Evolutionary conservation across 2,329 filamentous ascomycete species (phyloP).

Genomic region (Diaporthe citri): DNA sequence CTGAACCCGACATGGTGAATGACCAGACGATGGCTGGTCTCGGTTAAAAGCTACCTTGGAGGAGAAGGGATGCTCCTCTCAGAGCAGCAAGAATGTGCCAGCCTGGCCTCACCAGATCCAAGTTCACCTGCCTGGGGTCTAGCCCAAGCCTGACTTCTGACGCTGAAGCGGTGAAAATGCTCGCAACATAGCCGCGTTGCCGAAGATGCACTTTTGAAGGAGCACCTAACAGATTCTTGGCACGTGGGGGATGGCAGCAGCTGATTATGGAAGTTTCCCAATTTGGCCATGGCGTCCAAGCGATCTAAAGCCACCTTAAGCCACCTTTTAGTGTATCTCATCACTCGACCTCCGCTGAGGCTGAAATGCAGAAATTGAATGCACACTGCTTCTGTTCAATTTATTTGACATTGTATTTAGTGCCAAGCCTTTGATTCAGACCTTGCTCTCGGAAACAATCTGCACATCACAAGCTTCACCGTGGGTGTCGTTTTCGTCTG

Average conservation of each 20-base stretch:
- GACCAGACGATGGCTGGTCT: background rate
- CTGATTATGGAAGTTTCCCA: conserved; percentile 36
- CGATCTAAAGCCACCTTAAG: background rate
- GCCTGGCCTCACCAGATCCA: background rate
- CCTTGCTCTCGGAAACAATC: no score
- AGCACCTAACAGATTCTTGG: background rate
- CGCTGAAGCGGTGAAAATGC: background rate
- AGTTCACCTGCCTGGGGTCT: background rate
- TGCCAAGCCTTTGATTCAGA: no score
- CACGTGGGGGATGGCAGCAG: background rate
- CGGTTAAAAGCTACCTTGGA: background rate
- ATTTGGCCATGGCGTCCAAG: background rate
- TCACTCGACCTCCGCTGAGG: no score
- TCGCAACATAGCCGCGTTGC: background rate
- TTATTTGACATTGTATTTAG: no score
- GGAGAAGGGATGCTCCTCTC: background rate
- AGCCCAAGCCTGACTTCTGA: background rate
- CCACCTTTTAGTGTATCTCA: background rate
- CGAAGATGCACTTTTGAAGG: background rate
- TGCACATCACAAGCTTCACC: no score
- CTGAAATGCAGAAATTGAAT: no score
- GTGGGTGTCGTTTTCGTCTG: no score
- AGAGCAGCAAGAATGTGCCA: background rate
- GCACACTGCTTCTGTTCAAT: no score
- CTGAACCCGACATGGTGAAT: background rate